phyloP scores from a whole-genome alignment of 2,329 filamentous ascomycete genomes.

The Pseudogymnoascus sp. region DNA sequence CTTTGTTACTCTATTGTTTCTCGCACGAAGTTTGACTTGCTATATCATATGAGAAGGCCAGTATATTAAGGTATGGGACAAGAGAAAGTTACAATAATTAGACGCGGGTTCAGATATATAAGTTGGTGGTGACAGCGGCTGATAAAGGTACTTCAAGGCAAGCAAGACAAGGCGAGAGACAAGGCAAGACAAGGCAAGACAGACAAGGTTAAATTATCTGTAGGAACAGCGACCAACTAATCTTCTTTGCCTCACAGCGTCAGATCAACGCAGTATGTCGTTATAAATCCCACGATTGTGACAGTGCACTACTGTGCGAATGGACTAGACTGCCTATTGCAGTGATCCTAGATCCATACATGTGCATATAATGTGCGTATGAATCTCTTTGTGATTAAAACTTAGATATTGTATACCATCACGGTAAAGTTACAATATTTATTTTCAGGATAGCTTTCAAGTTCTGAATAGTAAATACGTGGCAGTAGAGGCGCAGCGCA shows the following conservation, averaged over 20 bases:
- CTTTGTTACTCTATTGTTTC: neutral
- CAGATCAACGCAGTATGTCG: neutral
- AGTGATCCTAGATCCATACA: neutral
- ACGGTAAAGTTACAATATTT: neutral
- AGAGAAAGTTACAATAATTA: neutral
- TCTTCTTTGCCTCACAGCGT: neutral
- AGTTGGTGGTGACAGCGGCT: neutral
- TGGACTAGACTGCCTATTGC: neutral
- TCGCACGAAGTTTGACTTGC: neutral
- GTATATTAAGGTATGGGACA: neutral
- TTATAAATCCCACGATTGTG: neutral
- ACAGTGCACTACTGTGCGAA: neutral
- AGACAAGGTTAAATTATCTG: neutral
- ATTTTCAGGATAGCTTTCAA: neutral
- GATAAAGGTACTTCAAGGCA: neutral
- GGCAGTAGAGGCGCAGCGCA: neutral
- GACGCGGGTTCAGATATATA: neutral
- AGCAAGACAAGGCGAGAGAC: neutral
- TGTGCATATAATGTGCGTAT: neutral
- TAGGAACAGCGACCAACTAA: neutral
- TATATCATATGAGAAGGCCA: neutral
- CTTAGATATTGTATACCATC: neutral
- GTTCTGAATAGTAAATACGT: neutral
- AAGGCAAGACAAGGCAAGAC: neutral
- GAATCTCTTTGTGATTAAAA: neutral